These are phyloP conservation scores for Lactifluus pinguis DNA, from an alignment of 768 basidiomycete species.

Conservation along the genomic window DNA sequence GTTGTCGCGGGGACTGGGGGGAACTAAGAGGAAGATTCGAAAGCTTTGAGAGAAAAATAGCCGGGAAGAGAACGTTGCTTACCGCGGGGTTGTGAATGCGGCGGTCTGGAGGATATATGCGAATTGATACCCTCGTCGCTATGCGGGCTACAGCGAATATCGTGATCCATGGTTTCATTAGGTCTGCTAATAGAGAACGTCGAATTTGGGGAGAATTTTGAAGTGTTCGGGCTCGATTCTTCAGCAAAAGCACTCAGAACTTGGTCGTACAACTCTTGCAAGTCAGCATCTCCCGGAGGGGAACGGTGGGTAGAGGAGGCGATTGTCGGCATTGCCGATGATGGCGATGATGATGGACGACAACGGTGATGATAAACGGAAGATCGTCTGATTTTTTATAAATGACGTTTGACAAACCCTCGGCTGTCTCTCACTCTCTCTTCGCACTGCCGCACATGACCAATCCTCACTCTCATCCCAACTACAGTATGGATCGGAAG, in stretches of 20 bases:
- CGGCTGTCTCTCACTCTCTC: too few relatives aligned
- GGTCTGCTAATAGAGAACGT: constrained; percentile 2
- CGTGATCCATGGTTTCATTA: constrained; percentile 13
- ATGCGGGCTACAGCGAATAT: constrained; percentile 18
- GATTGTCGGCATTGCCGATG: constrained; percentile 12
- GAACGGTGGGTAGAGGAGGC: constrained; percentile 9
- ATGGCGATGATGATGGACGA: not conserved
- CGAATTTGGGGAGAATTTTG: constrained; percentile 16
- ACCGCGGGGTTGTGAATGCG: constrained; percentile 4
- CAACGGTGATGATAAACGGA: not conserved
- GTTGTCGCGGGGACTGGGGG: constrained; percentile 14
- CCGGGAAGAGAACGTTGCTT: not conserved
- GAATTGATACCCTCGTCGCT: constrained; percentile 16
- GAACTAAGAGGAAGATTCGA: not conserved
- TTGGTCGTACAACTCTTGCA: constrained; percentile 66
- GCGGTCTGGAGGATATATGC: not conserved
- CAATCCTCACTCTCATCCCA: not conserved
- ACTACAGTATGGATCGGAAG: constrained; percentile 19
- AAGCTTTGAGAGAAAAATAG: not conserved
- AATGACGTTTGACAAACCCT: too few relatives aligned
- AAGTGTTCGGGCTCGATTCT: constrained; percentile 31
- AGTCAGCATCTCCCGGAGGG: constrained; percentile 56
- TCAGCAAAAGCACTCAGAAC: constrained; percentile 63
- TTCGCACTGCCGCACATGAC: too few relatives aligned
- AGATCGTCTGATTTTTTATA: too few relatives aligned